phyloP scores from a whole-genome alignment of 495 filamentous ascomycete species.

The Podospora australis region DNA sequence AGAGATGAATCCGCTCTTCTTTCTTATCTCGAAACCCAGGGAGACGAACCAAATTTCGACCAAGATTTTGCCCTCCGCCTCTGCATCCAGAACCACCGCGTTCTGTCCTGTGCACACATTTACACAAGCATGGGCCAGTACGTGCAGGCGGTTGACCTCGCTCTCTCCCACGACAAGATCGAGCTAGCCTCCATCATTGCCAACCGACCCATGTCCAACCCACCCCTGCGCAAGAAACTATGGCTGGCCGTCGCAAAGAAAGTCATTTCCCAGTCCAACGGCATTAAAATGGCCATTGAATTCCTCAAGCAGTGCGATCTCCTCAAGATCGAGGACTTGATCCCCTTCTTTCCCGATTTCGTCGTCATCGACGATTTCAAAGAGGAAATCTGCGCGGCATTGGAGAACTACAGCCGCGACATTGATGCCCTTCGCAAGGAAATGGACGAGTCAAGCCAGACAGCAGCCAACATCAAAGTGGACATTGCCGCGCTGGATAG shows the following conservation, averaged over 20 bases:
- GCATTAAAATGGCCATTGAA: conserved; percentile 92
- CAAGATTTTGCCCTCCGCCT: conserved; percentile 95
- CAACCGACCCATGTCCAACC: conserved; percentile 73
- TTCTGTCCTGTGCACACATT: conserved; percentile 90
- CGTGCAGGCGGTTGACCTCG: conserved; percentile 83
- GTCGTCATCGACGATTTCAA: conserved; percentile 99
- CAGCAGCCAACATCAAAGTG: conserved; percentile 78
- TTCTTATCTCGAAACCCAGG: conserved; percentile 75
- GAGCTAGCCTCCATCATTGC: conserved; percentile 84
- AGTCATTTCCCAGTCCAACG: conserved; percentile 77
- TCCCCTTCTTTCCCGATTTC: conserved; percentile 98
- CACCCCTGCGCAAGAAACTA: conserved; percentile 80
- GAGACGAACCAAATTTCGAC: conserved; percentile 68
- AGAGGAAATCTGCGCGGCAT: conserved; percentile 87
- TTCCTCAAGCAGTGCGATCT: conserved; percentile 88
- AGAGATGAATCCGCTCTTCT: conserved; percentile 78
- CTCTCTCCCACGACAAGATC: conserved; percentile 79
- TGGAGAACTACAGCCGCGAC: conserved; percentile 84
- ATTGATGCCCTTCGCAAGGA: conserved; percentile 87
- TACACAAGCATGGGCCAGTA: conserved; percentile 95
- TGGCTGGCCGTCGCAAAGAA: conserved; percentile 93
- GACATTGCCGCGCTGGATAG: conserved; percentile 80
- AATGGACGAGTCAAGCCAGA: conserved; percentile 88
- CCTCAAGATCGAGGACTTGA: conserved; percentile 89
- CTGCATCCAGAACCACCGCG: conserved; percentile 87